These are phyloP conservation scores for Penicillium verhagenii DNA, from an alignment of 495 filamentous ascomycete species.

Conservation along the genomic window DNA sequence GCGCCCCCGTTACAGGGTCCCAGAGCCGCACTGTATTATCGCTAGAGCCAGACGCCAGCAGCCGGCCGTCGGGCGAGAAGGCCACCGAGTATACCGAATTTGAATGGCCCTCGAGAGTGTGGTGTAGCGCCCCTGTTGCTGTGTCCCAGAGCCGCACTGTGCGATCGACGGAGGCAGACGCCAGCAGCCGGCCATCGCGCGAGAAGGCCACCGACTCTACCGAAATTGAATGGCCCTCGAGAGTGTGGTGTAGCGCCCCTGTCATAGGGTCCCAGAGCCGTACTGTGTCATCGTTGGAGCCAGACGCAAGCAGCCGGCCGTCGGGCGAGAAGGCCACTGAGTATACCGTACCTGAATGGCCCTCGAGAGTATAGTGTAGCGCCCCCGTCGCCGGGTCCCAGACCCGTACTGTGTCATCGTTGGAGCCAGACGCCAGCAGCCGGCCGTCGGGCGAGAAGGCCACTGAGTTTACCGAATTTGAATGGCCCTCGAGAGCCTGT, in stretches of 20 bases:
- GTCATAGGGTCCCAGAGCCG: neutral
- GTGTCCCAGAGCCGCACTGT: neutral
- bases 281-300: neutral
- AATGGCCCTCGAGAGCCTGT: slow-evolving; percentile 1
- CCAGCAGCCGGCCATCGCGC: neutral
- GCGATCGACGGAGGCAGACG: neutral
- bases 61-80: neutral
- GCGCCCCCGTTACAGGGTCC: too few relatives aligned
- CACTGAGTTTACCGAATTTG: neutral
- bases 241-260: neutral
- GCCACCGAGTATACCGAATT: neutral
- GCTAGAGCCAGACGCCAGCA: neutral
- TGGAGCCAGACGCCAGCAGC: neutral
- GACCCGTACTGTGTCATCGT: neutral
- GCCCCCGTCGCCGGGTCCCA: neutral
- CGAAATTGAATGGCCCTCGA: neutral
- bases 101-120: neutral
- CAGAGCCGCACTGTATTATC: neutral
- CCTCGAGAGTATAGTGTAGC: neutral
- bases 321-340: slow-evolving; percentile 2
- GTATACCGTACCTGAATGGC: neutral
- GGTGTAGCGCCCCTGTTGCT: too few relatives aligned
- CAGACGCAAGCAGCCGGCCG: neutral
- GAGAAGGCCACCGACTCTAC: neutral
- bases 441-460: slow-evolving; percentile 2